Conservation (phyloP, 805 yeast genomes). For the Starmerella stigmatis region DNA sequence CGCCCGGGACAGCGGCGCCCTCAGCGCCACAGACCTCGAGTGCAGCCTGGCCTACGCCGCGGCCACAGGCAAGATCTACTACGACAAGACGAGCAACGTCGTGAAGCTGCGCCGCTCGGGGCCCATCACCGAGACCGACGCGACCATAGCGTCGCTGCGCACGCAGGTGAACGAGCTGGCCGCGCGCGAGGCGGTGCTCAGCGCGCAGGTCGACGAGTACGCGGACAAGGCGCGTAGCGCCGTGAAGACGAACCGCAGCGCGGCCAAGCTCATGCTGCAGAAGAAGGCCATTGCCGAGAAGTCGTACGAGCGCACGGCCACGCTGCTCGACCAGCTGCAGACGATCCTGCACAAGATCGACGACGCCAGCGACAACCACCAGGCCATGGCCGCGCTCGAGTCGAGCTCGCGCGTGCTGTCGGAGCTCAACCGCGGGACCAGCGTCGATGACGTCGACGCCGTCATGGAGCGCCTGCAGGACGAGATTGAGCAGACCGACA, state of each 20-base stretch:
- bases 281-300: slow-evolving; percentile 25
- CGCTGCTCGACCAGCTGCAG: slow-evolving; percentile 33
- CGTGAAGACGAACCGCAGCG: slow-evolving; percentile 15
- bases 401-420: slow-evolving; percentile 33
- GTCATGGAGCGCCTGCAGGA: slow-evolving; percentile 37
- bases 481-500: slow-evolving; percentile 33
- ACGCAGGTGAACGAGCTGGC: slow-evolving; percentile 18
- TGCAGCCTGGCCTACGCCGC: slow-evolving; percentile 24
- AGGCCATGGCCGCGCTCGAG: slow-evolving; percentile 33
- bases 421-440: slow-evolving; percentile 32
- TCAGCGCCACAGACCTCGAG: slow-evolving; percentile 21
- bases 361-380: slow-evolving; percentile 35
- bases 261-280: slow-evolving; percentile 16
- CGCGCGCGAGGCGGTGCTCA: slow-evolving; percentile 22
- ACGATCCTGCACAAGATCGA: slow-evolving; percentile 36
- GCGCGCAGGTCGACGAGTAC: slow-evolving; percentile 19
- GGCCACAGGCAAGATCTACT: slow-evolving; percentile 22
- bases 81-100: slow-evolving; percentile 14
- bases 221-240: slow-evolving; percentile 23
- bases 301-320: slow-evolving; percentile 15
- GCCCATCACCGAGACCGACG: slow-evolving; percentile 14
- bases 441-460: slow-evolving; percentile 35
- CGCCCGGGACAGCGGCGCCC: slow-evolving; percentile 11
- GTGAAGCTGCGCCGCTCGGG: slow-evolving; percentile 20
- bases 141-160: slow-evolving; percentile 14